Conservation (phyloP, 2,329 filamentous ascomycete species). For the Aspergillus proliferans region DNA sequence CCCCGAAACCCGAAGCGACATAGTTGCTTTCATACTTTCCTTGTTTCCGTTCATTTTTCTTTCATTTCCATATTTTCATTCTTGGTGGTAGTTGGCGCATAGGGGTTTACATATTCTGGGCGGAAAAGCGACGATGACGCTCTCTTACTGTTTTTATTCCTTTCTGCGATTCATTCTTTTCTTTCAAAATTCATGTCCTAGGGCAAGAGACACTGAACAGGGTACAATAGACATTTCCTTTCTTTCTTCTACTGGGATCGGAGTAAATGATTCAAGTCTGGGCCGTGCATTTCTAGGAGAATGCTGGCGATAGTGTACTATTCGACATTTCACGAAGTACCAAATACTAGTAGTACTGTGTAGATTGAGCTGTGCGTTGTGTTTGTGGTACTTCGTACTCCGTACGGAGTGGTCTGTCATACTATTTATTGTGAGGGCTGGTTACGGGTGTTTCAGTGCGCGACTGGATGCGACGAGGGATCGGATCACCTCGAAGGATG, state of each 20-base stretch:
- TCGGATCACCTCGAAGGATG: too few relatives aligned
- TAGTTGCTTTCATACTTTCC: conserved; percentile 11
- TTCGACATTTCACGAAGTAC: too few relatives aligned
- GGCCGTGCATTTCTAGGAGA: too few relatives aligned
- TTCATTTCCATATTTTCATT: conserved; percentile 3
- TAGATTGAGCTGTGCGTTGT: too few relatives aligned
- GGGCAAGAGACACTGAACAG: not conserved
- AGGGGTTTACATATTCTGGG: conserved; percentile 7
- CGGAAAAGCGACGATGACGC: conserved; percentile 9
- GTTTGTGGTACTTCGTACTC: too few relatives aligned
- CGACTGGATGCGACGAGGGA: too few relatives aligned
- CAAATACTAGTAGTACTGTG: too few relatives aligned
- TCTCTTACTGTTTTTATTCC: conserved; percentile 5
- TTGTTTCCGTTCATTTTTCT: conserved; percentile 2
- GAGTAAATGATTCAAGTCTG: too few relatives aligned
- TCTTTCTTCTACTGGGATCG: conserved; percentile 4
- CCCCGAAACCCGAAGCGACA: conserved; percentile 21
- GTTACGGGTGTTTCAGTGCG: too few relatives aligned
- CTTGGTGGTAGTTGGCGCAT: conserved; percentile 17
- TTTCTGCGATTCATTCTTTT: conserved; percentile 7
- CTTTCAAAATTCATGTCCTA: conserved; percentile 14
- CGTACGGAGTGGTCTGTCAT: too few relatives aligned
- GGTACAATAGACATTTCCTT: conserved; percentile 12
- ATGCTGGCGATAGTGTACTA: too few relatives aligned
- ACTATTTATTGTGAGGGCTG: too few relatives aligned